A percentile compares a stretch with the other conserved stretches of the same genome.
These are phyloP conservation scores for Geranium rotundifolium DNA, from an alignment of 345 rosid genomes.

Conservation along the genomic window DNA sequence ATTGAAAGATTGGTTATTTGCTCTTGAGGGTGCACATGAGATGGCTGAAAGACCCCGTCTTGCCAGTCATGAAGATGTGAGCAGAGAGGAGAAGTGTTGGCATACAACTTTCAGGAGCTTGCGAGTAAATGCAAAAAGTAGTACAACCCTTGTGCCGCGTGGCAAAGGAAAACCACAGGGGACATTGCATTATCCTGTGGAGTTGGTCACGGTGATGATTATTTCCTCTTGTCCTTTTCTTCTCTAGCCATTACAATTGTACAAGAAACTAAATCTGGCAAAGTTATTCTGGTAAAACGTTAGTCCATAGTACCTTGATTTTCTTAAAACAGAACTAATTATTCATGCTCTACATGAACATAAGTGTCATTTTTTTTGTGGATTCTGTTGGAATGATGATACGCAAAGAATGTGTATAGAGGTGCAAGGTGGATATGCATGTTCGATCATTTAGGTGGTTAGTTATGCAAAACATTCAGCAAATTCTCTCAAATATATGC, in stretches of 20 bases:
- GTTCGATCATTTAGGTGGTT: no score
- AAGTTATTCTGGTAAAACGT: no score
- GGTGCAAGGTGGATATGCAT: no score
- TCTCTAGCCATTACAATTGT: not conserved
- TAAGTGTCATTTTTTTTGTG: no score
- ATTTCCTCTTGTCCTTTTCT: not conserved
- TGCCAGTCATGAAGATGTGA: slow-evolving; percentile 26
- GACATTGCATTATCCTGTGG: slow-evolving; percentile 49
- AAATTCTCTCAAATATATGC: no score
- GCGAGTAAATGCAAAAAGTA: slow-evolving; percentile 37
- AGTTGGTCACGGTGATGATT: slow-evolving; percentile 54
- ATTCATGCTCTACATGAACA: no score
- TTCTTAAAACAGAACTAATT: no score
- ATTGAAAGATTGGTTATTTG: slow-evolving; percentile 91
- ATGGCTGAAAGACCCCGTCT: slow-evolving; percentile 49
- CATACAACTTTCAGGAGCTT: slow-evolving; percentile 67
- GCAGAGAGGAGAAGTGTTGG: slow-evolving; percentile 85
- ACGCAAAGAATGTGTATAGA: no score
- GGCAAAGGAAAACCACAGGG: slow-evolving; percentile 29
- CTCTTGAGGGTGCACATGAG: slow-evolving; percentile 79
- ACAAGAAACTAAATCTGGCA: no score
- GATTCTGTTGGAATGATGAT: no score
- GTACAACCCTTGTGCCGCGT: slow-evolving; percentile 21
- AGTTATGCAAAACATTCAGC: no score
- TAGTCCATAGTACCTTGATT: no score